Evolutionary conservation across 768 basidiomycete genomes (phyloP).

Genomic region (Phanerochaete sordida): DNA sequence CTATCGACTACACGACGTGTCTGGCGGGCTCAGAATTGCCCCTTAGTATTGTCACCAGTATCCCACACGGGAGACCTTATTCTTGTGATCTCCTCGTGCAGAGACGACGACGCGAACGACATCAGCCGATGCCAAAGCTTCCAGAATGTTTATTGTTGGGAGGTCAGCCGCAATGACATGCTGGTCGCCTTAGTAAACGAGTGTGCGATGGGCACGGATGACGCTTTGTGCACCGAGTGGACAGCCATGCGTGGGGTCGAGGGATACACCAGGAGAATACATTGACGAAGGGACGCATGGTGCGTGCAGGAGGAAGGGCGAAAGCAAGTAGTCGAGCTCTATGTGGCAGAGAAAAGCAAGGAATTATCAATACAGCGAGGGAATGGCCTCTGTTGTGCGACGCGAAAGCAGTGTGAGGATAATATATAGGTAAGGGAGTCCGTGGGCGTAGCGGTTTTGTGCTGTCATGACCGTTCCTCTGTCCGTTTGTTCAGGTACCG

Average conservation of each 20-base stretch:
- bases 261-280: neutral
- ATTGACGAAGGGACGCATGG: neutral
- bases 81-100: too few relatives aligned
- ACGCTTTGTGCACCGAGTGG: neutral
- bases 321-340: neutral
- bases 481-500: slow-evolving; percentile 20
- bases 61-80: too few relatives aligned
- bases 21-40: too few relatives aligned
- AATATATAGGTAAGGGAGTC: neutral
- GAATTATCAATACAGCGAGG: neutral
- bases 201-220: neutral
- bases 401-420: neutral
- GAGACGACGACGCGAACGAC: too few relatives aligned
- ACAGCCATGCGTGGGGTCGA: neutral
- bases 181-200: too few relatives aligned
- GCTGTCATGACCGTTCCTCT: neutral
- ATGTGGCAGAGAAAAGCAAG: neutral
- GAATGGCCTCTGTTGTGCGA: neutral
- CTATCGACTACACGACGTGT: too few relatives aligned
- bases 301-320: neutral
- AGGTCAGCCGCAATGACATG: too few relatives aligned
- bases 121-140: too few relatives aligned
- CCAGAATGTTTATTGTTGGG: too few relatives aligned
- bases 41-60: too few relatives aligned
- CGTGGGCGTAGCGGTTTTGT: neutral